Percentiles rank a stretch among this genome's conserved stretches.
Conservation (phyloP, 1,139 yeast species). For the Zygotorulaspora mrakii region DNA sequence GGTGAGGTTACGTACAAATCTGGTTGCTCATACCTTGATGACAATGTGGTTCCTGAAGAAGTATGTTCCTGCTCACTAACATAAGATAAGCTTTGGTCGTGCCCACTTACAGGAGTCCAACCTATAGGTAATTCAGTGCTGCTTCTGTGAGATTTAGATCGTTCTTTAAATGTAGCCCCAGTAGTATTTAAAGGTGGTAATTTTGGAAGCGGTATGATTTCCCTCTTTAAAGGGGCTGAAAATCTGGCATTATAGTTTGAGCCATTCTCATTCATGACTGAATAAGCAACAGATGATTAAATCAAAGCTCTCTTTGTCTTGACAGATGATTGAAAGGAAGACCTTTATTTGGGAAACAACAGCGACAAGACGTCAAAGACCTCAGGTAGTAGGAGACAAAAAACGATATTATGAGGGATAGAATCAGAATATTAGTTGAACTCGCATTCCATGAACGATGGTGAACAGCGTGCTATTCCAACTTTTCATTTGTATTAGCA, state of each 20-base stretch:
- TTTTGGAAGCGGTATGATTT: slow-evolving; percentile 21
- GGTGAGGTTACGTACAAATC: too few relatives aligned
- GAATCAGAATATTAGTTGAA: background rate
- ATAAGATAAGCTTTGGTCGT: too few relatives aligned
- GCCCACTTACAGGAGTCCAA: slow-evolving; percentile 22
- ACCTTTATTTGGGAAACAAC: background rate
- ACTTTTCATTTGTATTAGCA: too few relatives aligned
- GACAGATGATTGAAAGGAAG: background rate
- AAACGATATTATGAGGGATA: too few relatives aligned
- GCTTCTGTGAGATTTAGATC: slow-evolving; percentile 4
- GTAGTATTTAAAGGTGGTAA: slow-evolving; percentile 32
- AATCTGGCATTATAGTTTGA: background rate
- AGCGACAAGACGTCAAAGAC: too few relatives aligned
- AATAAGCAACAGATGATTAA: too few relatives aligned
- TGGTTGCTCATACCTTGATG: too few relatives aligned
- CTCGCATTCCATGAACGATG: background rate
- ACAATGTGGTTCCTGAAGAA: too few relatives aligned
- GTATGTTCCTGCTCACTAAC: too few relatives aligned
- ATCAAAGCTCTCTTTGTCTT: background rate
- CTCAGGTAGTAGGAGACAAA: too few relatives aligned
- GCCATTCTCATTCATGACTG: background rate
- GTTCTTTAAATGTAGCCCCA: slow-evolving; percentile 21
- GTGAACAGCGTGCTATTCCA: too few relatives aligned
- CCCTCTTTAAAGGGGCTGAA: slow-evolving; percentile 1
- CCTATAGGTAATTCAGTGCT: slow-evolving; percentile 19